These are phyloP conservation scores for Apiotrichum mycotoxinovorans DNA, from an alignment of 1,284 basidiomycete genomes.

Conservation along the genomic window DNA sequence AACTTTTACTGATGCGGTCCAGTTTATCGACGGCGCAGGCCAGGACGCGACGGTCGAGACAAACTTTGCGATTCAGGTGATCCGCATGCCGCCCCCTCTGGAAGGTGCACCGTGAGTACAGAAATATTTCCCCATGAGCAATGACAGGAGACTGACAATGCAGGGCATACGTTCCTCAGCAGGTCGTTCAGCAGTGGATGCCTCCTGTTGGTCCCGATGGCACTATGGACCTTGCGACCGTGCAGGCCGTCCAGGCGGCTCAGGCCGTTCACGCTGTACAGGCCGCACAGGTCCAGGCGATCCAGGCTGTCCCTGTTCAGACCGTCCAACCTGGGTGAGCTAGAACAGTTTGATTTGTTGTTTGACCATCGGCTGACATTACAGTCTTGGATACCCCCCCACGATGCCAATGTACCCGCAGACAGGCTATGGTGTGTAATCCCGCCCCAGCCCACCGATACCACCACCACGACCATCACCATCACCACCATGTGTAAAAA, in stretches of 20 bases:
- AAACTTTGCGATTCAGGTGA: conserved; percentile 33
- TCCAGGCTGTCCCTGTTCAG: background rate
- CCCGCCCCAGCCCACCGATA: background rate
- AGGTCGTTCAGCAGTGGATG: conserved; percentile 4
- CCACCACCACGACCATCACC: background rate
- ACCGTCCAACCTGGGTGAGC: background rate
- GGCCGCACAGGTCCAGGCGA: background rate
- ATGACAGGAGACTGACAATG: background rate
- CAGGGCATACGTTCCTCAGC: background rate
- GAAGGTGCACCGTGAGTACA: background rate
- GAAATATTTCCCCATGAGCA: too few species aligned
- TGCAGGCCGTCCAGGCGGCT: background rate
- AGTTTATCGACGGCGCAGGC: conserved; percentile 36
- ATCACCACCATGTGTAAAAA: background rate
- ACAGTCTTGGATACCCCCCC: background rate
- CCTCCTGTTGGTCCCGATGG: background rate
- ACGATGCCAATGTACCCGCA: background rate
- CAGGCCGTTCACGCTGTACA: background rate
- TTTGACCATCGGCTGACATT: background rate
- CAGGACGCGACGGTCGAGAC: conserved; percentile 28
- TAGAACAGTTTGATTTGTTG: background rate
- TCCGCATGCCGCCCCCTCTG: conserved; percentile 14
- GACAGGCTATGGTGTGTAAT: background rate
- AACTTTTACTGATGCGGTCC: background rate
- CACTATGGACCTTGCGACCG: background rate